Evolutionary conservation across 441 rosid genomes (phyloP), one percentile per base, ranked within the genome.

Genomic region (Brassica balearica): DNA sequence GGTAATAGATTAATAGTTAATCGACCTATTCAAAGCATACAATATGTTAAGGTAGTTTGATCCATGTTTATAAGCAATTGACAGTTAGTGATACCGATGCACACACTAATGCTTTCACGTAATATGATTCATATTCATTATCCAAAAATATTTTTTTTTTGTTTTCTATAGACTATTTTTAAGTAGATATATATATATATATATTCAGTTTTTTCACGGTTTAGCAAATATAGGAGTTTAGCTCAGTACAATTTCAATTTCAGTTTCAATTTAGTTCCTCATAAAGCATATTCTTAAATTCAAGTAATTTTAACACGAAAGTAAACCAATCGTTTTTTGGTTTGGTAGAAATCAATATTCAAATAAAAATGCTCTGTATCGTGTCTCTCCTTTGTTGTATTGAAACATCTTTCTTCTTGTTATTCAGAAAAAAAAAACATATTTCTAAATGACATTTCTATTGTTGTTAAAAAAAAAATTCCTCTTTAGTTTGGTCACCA

Each of bases 31-130:
- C 46, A 71, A 41, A 62, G 5, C 43, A 32, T 38, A 71, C n/a
- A 25, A 27, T 27, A 60, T 69, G n/a, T 19, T 69, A 25, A 61
- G 71, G 38, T 68, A 68, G 82, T 73, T 79, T 79, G 71, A 36
- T 67, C 77, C 73, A 78, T 9, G 77, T 68, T 78, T 60, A 65
- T 69, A 78, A 68, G 81, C 77, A 65, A 78, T 51, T 72, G 77
- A 29, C 69, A 66, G 46, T 78, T 46, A 67, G 69, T 78, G 73
- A 78, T 48, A 56, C 1, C 69, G 34, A 53, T 51, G 61, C 15
- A 51, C 29, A 36, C 25, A 71, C 12, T 59, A 48, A 78, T 78
- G 77, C 81, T 78, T 78, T 72, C 77, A 72, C 69, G 68, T 34
- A 25, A 64, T 41, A 46, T 41, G 46, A 64, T 77, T 63, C 69